These are phyloP conservation scores for Ophiostoma novo-ulmi DNA, from an alignment of 2,329 filamentous ascomycete species.

Conservation along the genomic window DNA sequence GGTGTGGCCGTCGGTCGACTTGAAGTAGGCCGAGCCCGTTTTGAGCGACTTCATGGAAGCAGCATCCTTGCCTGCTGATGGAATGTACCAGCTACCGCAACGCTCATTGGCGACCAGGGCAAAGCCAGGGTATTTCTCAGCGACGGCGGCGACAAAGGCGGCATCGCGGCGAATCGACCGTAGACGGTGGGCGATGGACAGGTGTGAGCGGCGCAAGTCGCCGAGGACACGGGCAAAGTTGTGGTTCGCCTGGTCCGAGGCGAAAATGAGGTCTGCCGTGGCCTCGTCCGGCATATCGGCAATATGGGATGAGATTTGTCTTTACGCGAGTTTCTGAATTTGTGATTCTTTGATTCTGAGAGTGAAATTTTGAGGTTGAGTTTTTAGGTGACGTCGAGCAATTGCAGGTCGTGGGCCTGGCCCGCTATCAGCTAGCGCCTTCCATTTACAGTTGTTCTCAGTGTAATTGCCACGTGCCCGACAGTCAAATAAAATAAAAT, in stretches of 20 bases:
- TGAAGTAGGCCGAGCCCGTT: conserved; percentile 81
- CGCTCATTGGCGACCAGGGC: conserved; percentile 88
- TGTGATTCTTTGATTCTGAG: background rate
- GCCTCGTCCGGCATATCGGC: conserved; percentile 31
- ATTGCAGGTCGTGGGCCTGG: background rate
- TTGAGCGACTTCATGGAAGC: conserved; percentile 12
- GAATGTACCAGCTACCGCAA: conserved; percentile 93
- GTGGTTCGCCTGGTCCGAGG: conserved; percentile 48
- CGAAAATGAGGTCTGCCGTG: conserved; percentile 45
- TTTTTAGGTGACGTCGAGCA: background rate
- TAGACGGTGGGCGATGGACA: conserved; percentile 77
- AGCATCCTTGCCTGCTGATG: conserved; percentile 25
- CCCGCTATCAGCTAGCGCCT: conserved; percentile 1
- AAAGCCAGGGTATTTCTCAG: conserved; percentile 41
- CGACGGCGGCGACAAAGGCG: conserved; percentile 62
- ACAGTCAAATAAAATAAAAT: background rate
- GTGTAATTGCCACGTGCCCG: conserved; percentile 12
- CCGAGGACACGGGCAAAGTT: conserved; percentile 65
- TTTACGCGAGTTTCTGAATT: no score
- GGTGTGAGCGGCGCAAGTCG: conserved; percentile 68
- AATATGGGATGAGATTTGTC: no score
- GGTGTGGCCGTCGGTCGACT: conserved; percentile 92
- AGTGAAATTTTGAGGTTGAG: background rate
- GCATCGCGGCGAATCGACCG: conserved; percentile 73
- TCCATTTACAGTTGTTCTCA: background rate